These are phyloP conservation scores for Pleurostoma richardsiae DNA, from an alignment of 2,329 filamentous ascomycete genomes.

Conservation along the genomic window DNA sequence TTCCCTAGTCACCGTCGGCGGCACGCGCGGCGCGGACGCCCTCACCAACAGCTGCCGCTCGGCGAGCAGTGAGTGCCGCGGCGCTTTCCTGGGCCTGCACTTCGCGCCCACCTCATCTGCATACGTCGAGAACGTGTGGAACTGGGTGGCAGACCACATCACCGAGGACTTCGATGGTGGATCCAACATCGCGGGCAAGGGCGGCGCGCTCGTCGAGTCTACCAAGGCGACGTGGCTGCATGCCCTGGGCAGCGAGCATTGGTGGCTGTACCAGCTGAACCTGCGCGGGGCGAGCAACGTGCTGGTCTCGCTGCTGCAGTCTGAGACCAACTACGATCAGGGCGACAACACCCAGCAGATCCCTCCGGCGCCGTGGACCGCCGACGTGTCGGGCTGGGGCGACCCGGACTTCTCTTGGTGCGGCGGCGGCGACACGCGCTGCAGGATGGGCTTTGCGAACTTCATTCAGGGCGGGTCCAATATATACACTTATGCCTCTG, in stretches of 20 bases:
- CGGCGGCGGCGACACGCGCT: slow-evolving; percentile 15
- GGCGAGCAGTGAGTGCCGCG: slow-evolving; percentile 32
- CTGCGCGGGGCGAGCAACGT: slow-evolving; percentile 43
- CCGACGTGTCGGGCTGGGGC: slow-evolving; percentile 27
- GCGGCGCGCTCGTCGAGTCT: slow-evolving; percentile 39
- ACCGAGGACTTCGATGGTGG: slow-evolving; percentile 41
- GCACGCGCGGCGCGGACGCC: slow-evolving; percentile 23
- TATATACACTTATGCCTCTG: slow-evolving; percentile 23
- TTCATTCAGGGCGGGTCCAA: slow-evolving; percentile 15
- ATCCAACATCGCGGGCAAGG: slow-evolving; percentile 40
- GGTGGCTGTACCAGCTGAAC: slow-evolving; percentile 54
- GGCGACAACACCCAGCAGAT: slow-evolving; percentile 29
- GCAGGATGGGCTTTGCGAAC: slow-evolving; percentile 17
- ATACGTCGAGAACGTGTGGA: slow-evolving; percentile 51
- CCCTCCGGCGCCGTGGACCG: slow-evolving; percentile 30
- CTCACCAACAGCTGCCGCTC: slow-evolving; percentile 20
- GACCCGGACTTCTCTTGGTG: slow-evolving; percentile 38
- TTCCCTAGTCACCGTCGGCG: slow-evolving; percentile 29
- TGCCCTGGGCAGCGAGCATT: slow-evolving; percentile 49
- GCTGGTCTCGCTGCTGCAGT: slow-evolving; percentile 44
- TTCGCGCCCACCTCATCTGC: slow-evolving; percentile 37
- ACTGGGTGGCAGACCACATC: slow-evolving; percentile 48
- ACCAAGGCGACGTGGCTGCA: slow-evolving; percentile 45
- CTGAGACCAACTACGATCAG: slow-evolving; percentile 48
- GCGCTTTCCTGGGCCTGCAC: slow-evolving; percentile 41